These are phyloP conservation scores for Sherardia arvensis DNA, from an alignment of 257 asterid genomes.

Conservation along the genomic window DNA sequence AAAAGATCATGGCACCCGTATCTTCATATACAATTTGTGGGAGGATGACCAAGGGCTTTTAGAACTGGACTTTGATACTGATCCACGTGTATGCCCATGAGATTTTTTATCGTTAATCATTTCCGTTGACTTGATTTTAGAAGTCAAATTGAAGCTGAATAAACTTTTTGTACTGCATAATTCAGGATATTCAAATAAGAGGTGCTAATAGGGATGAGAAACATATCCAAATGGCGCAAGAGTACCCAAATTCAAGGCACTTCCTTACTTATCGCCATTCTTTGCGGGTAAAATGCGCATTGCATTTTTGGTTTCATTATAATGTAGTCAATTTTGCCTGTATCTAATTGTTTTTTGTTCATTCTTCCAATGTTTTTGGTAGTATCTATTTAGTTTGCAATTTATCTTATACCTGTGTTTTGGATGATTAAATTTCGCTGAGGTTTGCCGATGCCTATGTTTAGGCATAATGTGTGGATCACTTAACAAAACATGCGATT, in stretches of 20 bases:
- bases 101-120: constrained; percentile 4
- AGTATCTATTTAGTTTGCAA: background rate
- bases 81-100: constrained; percentile 49
- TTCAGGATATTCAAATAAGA: constrained; percentile 92
- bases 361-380: background rate
- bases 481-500: background rate
- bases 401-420: background rate
- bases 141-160: background rate
- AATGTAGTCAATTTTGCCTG: too few species aligned
- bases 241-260: constrained; percentile 83
- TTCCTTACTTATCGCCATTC: constrained; percentile 91
- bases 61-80: constrained; percentile 83
- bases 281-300: constrained; percentile 50
- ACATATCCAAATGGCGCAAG: constrained; percentile 77
- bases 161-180: background rate
- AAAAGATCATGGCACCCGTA: constrained; percentile 75
- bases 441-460: background rate
- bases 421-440: background rate
- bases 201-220: constrained; percentile 92
- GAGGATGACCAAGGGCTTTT: constrained; percentile 86
- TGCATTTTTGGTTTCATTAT: background rate
- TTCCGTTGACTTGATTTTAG: background rate
- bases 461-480: background rate
- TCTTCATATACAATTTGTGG: constrained; percentile 88
- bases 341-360: too few species aligned